A percentile compares a stretch with the other conserved stretches of the same genome.
Conservation (phyloP, 139 green algal species). For the Auxenochlorella pyrenoidosa region DNA sequence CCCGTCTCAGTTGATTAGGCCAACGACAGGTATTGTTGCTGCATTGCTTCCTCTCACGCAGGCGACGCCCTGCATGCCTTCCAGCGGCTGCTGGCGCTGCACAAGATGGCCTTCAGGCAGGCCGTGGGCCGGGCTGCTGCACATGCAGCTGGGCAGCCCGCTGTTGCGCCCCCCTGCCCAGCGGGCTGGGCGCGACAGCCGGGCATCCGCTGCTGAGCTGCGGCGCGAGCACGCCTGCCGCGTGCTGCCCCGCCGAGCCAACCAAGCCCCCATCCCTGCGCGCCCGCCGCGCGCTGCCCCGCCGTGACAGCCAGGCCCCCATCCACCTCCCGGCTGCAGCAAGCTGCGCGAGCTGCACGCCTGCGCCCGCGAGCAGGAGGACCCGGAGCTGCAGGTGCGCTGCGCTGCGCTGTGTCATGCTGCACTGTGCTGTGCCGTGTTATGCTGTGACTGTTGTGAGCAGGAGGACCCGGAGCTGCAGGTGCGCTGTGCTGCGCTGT, state of each 20-base stretch:
- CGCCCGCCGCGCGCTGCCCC: not conserved
- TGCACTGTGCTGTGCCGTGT: not conserved
- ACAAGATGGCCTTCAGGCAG: conserved; percentile 7
- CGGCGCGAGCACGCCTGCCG: no score
- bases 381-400: conserved; percentile 24
- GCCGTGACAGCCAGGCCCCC: no score
- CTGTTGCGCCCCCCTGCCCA: not conserved
- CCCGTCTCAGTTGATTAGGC: no score
- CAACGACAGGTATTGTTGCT: no score
- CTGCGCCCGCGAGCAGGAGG: not conserved
- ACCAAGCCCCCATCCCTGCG: no score
- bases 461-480: conserved; percentile 32
- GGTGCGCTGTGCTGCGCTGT: not conserved
- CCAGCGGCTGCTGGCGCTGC: conserved; percentile 11
- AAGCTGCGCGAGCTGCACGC: conserved; percentile 25
- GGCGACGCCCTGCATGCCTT: conserved; percentile 19
- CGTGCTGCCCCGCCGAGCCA: not conserved
- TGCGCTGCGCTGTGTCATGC: not conserved
- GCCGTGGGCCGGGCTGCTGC: not conserved
- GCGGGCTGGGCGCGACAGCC: no score
- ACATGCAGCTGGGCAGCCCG: no score
- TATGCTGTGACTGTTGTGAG: no score
- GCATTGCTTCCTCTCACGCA: not conserved
- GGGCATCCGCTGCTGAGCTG: no score
- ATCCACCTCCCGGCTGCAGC: not conserved